A percentile compares a stretch with the other conserved stretches of the same genome.
Conservation (phyloP, 768 basidiomycete genomes). For the Hygrocybe punicea region DNA sequence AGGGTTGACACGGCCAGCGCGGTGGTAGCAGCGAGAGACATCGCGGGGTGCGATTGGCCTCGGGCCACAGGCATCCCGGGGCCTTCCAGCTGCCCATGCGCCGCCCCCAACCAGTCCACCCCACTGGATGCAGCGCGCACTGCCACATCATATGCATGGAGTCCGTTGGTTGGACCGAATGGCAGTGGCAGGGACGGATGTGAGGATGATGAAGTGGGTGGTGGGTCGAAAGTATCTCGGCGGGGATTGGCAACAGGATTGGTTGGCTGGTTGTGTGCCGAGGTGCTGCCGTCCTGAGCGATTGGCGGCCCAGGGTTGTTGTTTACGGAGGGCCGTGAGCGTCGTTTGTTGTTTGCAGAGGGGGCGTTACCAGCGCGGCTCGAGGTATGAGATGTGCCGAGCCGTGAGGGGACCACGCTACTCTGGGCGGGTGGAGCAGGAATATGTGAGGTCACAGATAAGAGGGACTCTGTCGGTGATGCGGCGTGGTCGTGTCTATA, state of each 20-base stretch:
- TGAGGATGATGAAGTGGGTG: slow-evolving; percentile 45
- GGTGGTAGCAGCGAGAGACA: slow-evolving; percentile 3
- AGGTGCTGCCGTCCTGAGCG: slow-evolving; percentile 23
- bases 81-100: slow-evolving; percentile 58
- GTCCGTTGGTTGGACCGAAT: slow-evolving; percentile 20
- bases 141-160: slow-evolving; percentile 36
- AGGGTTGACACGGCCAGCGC: not conserved
- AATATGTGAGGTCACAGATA: slow-evolving; percentile 68
- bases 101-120: slow-evolving; percentile 51
- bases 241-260: slow-evolving; percentile 23
- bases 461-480: slow-evolving; percentile 71
- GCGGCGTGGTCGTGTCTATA: slow-evolving; percentile 58
- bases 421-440: slow-evolving; percentile 36
- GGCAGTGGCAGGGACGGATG: slow-evolving; percentile 56
- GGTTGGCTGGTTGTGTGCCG: slow-evolving; percentile 31
- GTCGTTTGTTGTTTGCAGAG: slow-evolving; percentile 41
- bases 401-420: slow-evolving; percentile 18
- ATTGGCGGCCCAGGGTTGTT: slow-evolving; percentile 29
- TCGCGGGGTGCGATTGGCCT: slow-evolving; percentile 21
- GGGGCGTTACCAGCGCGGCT: slow-evolving; percentile 28
- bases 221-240: slow-evolving; percentile 46
- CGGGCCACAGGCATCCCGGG: slow-evolving; percentile 74
- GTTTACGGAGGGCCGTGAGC: slow-evolving; percentile 40
- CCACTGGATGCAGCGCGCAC: not conserved
- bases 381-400: slow-evolving; percentile 26